phyloP scores from a whole-genome alignment of 164 flowering plant species.

The Nymphaea colorata region DNA sequence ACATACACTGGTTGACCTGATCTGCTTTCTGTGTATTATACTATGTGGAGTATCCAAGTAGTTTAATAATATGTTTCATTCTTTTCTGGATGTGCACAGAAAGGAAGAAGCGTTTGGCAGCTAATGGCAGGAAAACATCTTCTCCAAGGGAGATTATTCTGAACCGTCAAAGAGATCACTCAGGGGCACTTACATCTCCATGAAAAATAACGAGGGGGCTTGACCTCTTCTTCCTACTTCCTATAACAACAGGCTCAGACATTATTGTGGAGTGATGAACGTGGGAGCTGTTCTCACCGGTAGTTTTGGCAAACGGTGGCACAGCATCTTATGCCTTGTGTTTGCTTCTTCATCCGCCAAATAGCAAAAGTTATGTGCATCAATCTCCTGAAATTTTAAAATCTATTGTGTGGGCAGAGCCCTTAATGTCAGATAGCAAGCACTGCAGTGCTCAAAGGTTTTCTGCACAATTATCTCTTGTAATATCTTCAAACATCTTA shows the following conservation, averaged over 20 bases:
- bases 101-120: conserved; percentile 39
- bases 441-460: neutral
- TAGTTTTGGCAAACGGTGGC: neutral
- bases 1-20: no score
- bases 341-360: neutral
- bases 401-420: neutral
- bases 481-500: neutral
- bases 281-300: neutral
- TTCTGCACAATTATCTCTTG: neutral
- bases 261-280: neutral
- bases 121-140: conserved; percentile 29
- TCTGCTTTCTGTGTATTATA: no score
- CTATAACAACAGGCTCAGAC: neutral
- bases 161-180: conserved; percentile 28
- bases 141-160: conserved; percentile 37
- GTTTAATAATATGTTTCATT: neutral
- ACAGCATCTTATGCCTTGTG: neutral
- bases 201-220: conserved; percentile 24
- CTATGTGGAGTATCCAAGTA: neutral
- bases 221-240: neutral
- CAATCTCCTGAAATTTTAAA: neutral
- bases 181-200: conserved; percentile 27
- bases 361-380: neutral
- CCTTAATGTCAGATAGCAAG: neutral
- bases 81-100: conserved; percentile 16